A percentile compares a stretch with the other conserved stretches of the same genome.
These are phyloP conservation scores for Cucurbita ficifolia DNA, from an alignment of 306 rosid species.

Conservation along the genomic window DNA sequence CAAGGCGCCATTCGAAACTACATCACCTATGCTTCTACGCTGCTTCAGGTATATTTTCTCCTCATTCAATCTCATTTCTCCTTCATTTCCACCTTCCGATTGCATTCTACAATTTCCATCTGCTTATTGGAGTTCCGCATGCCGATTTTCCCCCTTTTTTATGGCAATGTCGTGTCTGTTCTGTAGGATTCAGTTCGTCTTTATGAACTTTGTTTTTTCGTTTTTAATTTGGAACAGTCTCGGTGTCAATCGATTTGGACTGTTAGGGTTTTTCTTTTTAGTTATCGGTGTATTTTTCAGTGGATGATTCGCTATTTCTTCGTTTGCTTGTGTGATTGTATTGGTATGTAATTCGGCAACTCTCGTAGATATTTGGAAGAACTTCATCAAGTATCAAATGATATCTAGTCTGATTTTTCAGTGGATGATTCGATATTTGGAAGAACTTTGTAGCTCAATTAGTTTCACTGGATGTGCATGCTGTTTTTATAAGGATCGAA, in stretches of 20 bases:
- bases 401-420: no score
- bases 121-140: neutral
- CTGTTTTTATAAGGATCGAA: neutral
- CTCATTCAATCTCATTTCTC: neutral
- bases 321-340: no score
- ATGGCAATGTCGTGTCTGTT: neutral
- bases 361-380: no score
- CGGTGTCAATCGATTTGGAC: neutral
- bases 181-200: neutral
- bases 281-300: neutral
- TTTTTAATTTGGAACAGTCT: neutral
- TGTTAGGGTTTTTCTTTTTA: no score
- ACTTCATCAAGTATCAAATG: no score
- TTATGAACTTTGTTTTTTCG: neutral
- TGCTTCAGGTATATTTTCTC: slow-evolving; percentile 43
- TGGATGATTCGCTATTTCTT: neutral
- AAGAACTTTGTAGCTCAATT: no score
- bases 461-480: neutral
- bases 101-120: neutral
- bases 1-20: slow-evolving; percentile 95
- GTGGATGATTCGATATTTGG: no score
- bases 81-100: neutral
- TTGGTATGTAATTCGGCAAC: no score
- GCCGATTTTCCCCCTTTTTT: neutral
- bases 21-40: slow-evolving; percentile 84